Percentiles rank a stretch among this genome's conserved stretches.
These are phyloP conservation scores for Xylaria sp. DNA, from an alignment of 2,329 filamentous ascomycete species.

Conservation along the genomic window DNA sequence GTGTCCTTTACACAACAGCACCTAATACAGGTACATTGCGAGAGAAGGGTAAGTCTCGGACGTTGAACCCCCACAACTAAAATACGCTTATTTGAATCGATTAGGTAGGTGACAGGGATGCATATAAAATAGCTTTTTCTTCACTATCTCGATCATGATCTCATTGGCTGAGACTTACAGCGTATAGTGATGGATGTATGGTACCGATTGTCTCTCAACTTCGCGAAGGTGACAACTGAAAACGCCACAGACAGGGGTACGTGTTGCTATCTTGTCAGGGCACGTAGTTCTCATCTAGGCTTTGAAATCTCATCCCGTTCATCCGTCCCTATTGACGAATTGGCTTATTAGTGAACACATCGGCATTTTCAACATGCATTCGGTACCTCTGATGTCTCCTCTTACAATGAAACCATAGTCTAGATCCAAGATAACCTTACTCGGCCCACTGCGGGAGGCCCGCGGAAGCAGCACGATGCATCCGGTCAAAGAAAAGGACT, in stretches of 20 bases:
- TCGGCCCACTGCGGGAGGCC: constrained; percentile 53
- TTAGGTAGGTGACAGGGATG: constrained; percentile 38
- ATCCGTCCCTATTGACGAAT: constrained; percentile 32
- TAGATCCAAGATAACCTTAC: constrained; percentile 51
- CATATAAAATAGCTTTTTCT: constrained; percentile 16
- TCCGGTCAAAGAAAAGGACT: constrained; percentile 52
- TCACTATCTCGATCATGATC: constrained; percentile 19
- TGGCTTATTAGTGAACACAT: constrained; percentile 33
- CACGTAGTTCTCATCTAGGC: constrained; percentile 19
- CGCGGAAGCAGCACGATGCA: constrained; percentile 55
- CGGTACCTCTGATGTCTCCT: constrained; percentile 46
- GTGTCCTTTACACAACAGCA: not conserved
- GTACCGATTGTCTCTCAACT: constrained; percentile 27
- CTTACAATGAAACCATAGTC: constrained; percentile 50
- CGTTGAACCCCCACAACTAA: constrained; percentile 27
- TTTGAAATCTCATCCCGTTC: constrained; percentile 30
- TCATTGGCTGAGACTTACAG: constrained; percentile 21
- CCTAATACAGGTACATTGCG: not conserved
- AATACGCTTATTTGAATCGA: constrained; percentile 26
- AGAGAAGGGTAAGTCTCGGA: constrained; percentile 17
- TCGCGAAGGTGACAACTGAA: constrained; percentile 19
- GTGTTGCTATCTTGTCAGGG: constrained; percentile 28
- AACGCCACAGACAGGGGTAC: constrained; percentile 28
- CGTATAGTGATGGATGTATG: constrained; percentile 19
- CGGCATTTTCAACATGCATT: constrained; percentile 39